A percentile compares a stretch with the other conserved stretches of the same genome.
Evolutionary conservation across 441 rosid genomes (phyloP).

Genomic region (Jatropha podagrica): DNA sequence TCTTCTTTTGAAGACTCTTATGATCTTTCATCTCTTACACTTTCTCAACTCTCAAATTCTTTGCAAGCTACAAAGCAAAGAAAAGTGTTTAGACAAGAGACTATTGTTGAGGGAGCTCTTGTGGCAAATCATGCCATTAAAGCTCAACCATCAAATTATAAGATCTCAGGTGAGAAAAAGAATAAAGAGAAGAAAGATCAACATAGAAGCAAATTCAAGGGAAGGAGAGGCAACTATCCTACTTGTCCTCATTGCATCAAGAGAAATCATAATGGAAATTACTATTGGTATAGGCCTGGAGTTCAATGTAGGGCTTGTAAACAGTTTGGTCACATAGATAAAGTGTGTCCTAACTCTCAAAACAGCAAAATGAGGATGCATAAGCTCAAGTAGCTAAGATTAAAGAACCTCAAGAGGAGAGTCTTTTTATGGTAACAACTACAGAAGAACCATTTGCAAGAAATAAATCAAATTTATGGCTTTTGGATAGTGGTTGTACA

Average conservation of each 20-base stretch:
- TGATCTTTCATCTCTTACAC: no score
- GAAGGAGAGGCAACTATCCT: no score
- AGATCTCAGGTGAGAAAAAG: background rate
- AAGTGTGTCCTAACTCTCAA: background rate
- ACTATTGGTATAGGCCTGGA: background rate
- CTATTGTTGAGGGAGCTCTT: background rate
- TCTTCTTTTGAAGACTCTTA: no score
- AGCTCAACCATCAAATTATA: background rate
- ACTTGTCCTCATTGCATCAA: background rate
- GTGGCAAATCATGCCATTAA: background rate
- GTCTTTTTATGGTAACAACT: no score
- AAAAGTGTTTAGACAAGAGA: background rate
- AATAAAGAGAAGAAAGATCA: background rate
- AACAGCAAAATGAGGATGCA: no score
- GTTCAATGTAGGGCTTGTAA: background rate
- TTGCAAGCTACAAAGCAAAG: background rate
- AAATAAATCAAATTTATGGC: background rate
- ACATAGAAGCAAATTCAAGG: background rate
- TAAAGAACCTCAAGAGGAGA: background rate
- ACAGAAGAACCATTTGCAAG: background rate
- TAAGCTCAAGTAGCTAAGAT: background rate
- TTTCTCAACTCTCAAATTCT: no score
- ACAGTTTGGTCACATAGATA: background rate
- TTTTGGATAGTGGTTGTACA: background rate
- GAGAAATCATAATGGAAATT: background rate